Base-by-base conservation (phyloP, 768 basidiomycete species). In the Pholiota microspora region DNA sequence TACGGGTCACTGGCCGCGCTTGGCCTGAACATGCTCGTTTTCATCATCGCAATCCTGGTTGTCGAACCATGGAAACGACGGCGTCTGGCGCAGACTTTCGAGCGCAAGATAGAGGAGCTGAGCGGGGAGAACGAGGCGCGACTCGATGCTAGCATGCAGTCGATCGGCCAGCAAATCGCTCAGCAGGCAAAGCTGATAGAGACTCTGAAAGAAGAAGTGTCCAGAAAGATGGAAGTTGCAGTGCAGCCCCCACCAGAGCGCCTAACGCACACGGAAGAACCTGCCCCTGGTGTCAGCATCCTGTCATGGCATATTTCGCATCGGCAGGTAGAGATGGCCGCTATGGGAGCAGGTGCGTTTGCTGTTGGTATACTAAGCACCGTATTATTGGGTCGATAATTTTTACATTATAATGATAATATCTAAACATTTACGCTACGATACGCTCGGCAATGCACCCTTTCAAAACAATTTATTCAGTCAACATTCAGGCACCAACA, bases 41-140 rank as follows among this genome's bases (percentile, higher is more conserved):
- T 99, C 68, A 70, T 98, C 53, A 72, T 89, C 57, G 96, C 97
- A 7, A 92, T 98, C 59, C 68, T 91, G 12, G 71, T 96, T 49
- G 93, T 99, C 51, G 97, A 99, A 69, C 97, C 97, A 0, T 99
- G 94, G 92, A 98, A 98, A 72, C 80, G 97, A 57, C 80, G 83
- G 62, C 77, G 86, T 62, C 73, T 99, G 65, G 90, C 92, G 6
- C 83, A 91, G 70, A 90, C 91, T 27, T 92, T 99, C 58, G 96
- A 98, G 73, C 82, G 77, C 65, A 88, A 93, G 72, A 83, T 96
- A 29, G 78, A 81, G 54, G 79, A 86, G 61, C 75, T 91, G 63
- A 79, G 76, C 51, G 66, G 69, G 56, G 81, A 86, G 55, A 83
- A 86, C 57, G 78, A 72, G 50, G 67, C 63, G 32, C 69, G 76